Percentiles rank a stretch among this genome's conserved stretches.
These are phyloP conservation scores for Monilinia fructicola DNA, from an alignment of 2,329 filamentous ascomycete genomes.

Conservation along the genomic window DNA sequence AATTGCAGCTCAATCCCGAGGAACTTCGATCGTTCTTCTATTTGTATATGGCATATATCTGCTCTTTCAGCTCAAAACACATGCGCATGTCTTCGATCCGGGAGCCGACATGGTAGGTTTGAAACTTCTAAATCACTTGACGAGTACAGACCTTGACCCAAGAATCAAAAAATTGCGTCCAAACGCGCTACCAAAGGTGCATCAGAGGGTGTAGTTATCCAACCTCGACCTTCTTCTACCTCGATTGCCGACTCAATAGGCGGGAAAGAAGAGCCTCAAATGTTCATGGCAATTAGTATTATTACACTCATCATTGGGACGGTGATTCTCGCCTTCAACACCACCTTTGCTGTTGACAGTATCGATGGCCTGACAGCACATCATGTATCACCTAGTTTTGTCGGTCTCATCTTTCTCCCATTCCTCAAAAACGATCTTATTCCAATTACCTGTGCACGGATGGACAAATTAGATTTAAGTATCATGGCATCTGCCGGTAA, in stretches of 20 bases:
- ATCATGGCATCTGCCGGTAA: conserved; percentile 77
- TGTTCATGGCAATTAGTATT: background rate
- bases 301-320: background rate
- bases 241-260: background rate
- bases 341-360: conserved; percentile 69
- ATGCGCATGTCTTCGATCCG: conserved; percentile 10
- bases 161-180: conserved; percentile 35
- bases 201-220: conserved; percentile 48
- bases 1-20: background rate
- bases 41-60: conserved; percentile 3
- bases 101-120: background rate
- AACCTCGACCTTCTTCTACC: background rate
- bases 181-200: conserved; percentile 60
- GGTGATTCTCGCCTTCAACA: conserved; percentile 16
- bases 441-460: conserved; percentile 70
- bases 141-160: conserved; percentile 31
- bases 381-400: conserved; percentile 71
- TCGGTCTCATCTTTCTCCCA: conserved; percentile 72
- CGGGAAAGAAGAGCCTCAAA: background rate
- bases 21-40: conserved; percentile 40
- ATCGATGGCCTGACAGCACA: conserved; percentile 68
- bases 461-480: conserved; percentile 70
- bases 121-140: conserved; percentile 34
- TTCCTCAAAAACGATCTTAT: conserved; percentile 78
- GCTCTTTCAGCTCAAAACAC: conserved; percentile 1